Percentiles rank a stretch among this genome's conserved stretches.
These are phyloP conservation scores for Iris pallida DNA, from an alignment of 116 monocot species.

Conservation along the genomic window DNA sequence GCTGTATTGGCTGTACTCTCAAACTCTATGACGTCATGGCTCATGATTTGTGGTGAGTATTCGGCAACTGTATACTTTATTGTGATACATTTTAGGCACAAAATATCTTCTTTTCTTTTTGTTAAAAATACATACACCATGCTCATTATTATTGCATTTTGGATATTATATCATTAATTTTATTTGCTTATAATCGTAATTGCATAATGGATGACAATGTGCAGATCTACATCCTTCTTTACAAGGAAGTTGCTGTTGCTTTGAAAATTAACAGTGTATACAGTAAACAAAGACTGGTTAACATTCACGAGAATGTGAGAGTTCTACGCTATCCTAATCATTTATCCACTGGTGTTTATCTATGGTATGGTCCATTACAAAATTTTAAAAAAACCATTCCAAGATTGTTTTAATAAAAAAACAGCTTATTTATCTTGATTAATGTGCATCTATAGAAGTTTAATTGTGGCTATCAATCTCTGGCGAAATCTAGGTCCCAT, in stretches of 20 bases:
- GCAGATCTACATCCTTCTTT: constrained; percentile 98
- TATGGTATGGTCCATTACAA: constrained; percentile 55
- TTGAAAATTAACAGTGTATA: constrained; percentile 97
- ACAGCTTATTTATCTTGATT: background rate
- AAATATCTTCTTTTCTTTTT: too few relatives aligned
- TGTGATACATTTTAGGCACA: too few relatives aligned
- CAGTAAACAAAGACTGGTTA: constrained; percentile 71
- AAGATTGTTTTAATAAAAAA: background rate
- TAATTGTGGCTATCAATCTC: background rate
- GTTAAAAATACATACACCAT: too few relatives aligned
- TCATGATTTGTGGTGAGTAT: too few relatives aligned
- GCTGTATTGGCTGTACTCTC: too few relatives aligned
- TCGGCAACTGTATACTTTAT: too few relatives aligned
- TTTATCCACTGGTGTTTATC: constrained; percentile 84
- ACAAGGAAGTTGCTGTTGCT: constrained; percentile 92
- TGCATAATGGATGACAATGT: constrained; percentile 15
- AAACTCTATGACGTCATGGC: too few relatives aligned
- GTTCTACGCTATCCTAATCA: constrained; percentile 97
- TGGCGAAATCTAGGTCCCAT: constrained; percentile 76
- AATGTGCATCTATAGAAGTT: background rate
- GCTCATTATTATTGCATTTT: background rate
- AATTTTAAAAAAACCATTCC: background rate
- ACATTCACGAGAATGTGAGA: constrained; percentile 96
- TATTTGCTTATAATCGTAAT: background rate
- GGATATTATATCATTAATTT: background rate